Base-by-base conservation (phyloP, 768 basidiomycete genomes). In the Cubamyces sp. region DNA sequence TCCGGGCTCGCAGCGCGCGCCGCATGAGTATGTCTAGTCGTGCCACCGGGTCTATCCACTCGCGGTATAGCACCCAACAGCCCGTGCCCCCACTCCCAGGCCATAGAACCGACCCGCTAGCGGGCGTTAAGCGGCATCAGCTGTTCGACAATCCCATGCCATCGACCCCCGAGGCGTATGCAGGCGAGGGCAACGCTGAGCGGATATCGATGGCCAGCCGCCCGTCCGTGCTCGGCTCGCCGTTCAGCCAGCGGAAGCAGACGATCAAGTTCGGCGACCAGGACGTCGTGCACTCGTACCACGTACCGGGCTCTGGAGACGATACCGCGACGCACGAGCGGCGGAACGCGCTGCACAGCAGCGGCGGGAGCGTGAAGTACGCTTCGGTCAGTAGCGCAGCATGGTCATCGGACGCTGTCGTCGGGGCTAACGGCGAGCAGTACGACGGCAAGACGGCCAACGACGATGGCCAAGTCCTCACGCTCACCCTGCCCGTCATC, bases 91-190 rank as follows among this genome's bases (percentile, higher is more conserved):
- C 54, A 39, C 68, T 21, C 39, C 68, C 61, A 18, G 57, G 37
- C 41, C 58, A 65, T 3, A 23, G 54, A 16, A 14, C 28, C 23
- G 79, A 80, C 47, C 69, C 73, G n/a, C 60, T 84, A 56, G 74
- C 76, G 7, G 85, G 86, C 37, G 69, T 96, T 67, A 82, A 85
- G 65, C 81, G 95, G 21, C 94, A 93, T 70, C 89, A 95, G 66
- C 80, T 98, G 6, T 95, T 93, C 71, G 96, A 98, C 71, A 84
- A 88, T 12, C 96, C 96, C 3, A 83, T 97, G 70, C 89, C 91
- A 41, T 74, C 63, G 5, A 59, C 64, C 18, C 64, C 28, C 30
- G 52, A 55, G 25, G 53, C 55, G 16, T 25, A 43, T 26, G 47
- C 16, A 18, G 55, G 14, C n/a, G 65, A 65, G 51, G 76, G 81